Evolutionary conservation across 768 basidiomycete genomes (phyloP), one percentile per base, ranked within the genome.

Genomic region (Pleurotus salmoneostramineus): DNA sequence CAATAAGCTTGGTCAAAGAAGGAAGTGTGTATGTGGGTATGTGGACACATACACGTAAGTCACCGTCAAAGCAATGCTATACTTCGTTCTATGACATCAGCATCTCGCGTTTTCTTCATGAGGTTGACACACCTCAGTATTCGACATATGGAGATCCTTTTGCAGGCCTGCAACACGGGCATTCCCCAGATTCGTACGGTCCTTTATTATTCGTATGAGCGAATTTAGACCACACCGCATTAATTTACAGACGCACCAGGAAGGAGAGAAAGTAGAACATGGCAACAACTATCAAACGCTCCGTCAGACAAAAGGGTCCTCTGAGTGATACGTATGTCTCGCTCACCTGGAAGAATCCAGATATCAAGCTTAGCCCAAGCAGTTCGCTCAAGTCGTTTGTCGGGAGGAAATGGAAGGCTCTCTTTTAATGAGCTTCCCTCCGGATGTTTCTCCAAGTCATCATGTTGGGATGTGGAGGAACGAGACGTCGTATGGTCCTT

Each of bases 101-200:
- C 37, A 40, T 40, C 37, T 45, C n/a, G 6, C 44, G 6, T 6
- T 6, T 15, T 7, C 15, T 15, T n/a, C n/a, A 15, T 2, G 17
- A 17, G n/a, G 2, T 6, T 7, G 15, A 14, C 44, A 6, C 17
- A 45, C 44, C 36, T 59, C 69, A 8, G 74, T 65, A 51, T 78
- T 72, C 10, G 75, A 72, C 72, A 86, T 74, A 46, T 77, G 70
- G 48, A 88, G 65, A 47, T 82, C 76, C n/a, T 67, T 77, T 63
- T 85, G 82, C 59, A 88, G 66, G 7, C 85, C 85, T 6, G 84
- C 84, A 5, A 85, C 75, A n/a, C 79, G 75, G 44, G 83, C 85
- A 60, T 85, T 86, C 31, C 77, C 78, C 43, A 85, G 71, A 62
- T 85, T 84, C 12, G 77, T 80, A 54, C 82, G 74, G 62, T 82